Evolutionary conservation across 1,284 basidiomycete genomes (phyloP).

Genomic region (Takashimella koratensis): DNA sequence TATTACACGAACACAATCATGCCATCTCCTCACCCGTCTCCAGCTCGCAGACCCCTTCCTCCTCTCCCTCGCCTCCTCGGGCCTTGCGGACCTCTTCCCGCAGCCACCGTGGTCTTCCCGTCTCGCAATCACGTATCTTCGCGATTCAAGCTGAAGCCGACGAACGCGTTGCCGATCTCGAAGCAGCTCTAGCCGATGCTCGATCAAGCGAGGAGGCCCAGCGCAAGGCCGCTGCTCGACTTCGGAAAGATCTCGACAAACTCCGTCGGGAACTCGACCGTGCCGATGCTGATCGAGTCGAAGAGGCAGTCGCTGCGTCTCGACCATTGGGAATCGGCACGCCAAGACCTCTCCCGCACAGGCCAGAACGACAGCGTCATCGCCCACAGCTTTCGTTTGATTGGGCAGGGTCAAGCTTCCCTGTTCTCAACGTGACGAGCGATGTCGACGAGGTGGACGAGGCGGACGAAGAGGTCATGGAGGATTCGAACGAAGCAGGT

Average conservation of each 20-base stretch:
- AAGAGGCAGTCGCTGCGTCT: neutral
- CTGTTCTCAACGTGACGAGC: neutral
- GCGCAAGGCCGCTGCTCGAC: conserved; percentile 31
- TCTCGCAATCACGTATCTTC: neutral
- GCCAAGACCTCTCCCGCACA: neutral
- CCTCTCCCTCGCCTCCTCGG: neutral
- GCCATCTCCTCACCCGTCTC: neutral
- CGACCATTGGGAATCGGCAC: neutral
- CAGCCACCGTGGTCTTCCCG: neutral
- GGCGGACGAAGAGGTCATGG: neutral
- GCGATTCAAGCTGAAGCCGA: conserved; percentile 22
- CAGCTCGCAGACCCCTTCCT: neutral
- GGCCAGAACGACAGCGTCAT: neutral
- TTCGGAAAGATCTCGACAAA: conserved; percentile 33
- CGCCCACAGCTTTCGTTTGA: neutral
- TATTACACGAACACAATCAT: neutral
- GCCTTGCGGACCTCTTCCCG: neutral
- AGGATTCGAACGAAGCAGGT: neutral
- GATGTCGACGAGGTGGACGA: neutral
- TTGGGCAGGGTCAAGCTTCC: neutral
- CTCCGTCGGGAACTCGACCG: conserved; percentile 31
- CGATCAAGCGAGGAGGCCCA: conserved; percentile 36
- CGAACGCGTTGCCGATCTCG: conserved; percentile 28
- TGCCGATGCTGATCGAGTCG: conserved; percentile 16
- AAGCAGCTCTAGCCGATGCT: conserved; percentile 36